Percentiles rank a stretch among this genome's conserved stretches.
Conservation (phyloP, 2,329 filamentous ascomycete species). For the Cladosporium austrohemisphaericum region DNA sequence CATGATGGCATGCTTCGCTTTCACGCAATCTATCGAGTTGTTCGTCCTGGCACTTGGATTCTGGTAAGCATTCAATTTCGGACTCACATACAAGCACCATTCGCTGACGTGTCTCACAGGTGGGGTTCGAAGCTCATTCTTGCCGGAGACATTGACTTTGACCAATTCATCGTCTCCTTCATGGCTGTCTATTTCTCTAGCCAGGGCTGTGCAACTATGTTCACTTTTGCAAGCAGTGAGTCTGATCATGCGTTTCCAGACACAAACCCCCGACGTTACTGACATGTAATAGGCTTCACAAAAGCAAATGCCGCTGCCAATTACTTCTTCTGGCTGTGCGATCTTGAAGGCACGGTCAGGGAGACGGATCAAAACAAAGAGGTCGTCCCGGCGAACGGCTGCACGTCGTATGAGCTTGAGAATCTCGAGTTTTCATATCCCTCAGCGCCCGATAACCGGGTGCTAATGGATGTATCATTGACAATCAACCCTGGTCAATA, state of each 20-base stretch:
- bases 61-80: slow-evolving; percentile 24
- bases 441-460: not conserved
- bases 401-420: not conserved
- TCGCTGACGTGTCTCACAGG: too few relatives aligned
- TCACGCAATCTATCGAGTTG: slow-evolving; percentile 27
- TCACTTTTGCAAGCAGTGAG: slow-evolving; percentile 52
- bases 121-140: slow-evolving; percentile 28
- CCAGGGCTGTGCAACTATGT: slow-evolving; percentile 63
- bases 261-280: slow-evolving; percentile 62
- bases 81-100: too few relatives aligned
- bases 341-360: not conserved
- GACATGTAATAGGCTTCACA: slow-evolving; percentile 26
- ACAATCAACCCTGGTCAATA: slow-evolving; percentile 38
- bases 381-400: not conserved
- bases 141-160: slow-evolving; percentile 30
- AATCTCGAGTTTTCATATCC: not conserved
- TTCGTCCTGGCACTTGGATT: slow-evolving; percentile 26
- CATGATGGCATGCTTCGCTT: slow-evolving; percentile 21
- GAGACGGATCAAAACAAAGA: not conserved
- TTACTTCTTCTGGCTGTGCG: slow-evolving; percentile 41
- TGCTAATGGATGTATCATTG: too few relatives aligned
- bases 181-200: slow-evolving; percentile 62
- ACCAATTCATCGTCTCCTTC: slow-evolving; percentile 56
- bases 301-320: slow-evolving; percentile 37
- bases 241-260: slow-evolving; percentile 63